Evolutionary conservation across 164 flowering plant genomes (phyloP), one percentile per base, ranked within the genome.

Genomic region (Litsea cubeba): DNA sequence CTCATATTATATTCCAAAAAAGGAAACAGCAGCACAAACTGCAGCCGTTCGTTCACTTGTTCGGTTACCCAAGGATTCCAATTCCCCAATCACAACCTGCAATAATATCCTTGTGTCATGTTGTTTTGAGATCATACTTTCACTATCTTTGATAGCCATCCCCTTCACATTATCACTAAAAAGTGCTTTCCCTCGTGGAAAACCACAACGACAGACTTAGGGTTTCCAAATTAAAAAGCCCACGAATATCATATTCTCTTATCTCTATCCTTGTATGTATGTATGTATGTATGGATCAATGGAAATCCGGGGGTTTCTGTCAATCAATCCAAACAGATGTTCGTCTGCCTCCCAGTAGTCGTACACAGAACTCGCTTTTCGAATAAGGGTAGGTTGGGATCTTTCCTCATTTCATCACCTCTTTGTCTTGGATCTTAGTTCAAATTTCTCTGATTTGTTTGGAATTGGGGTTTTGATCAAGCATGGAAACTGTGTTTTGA

Each of bases 251-350:
- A 54, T 20, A 3, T 54, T 20, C 20, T 17, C n/a, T 54, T 14
- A 54, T 15, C n/a, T 54, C 17, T 15, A 40, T 40, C 46, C 46
- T 17, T 15, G 60, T 14, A n/a, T n/a, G n/a, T n/a, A n/a, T n/a
- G n/a, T n/a, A 54, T 23, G 14, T 63, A 76, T 79, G 14, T 63
- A 76, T 79, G 81, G 79, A 79, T 76, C 79, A 65, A 20, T 79
- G 81, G 81, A 73, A 76, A 66, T 49, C 79, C 35, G 78, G 73
- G 54, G 79, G 70, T 18, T 76, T 76, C 50, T 74, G 81, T 60
- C 79, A 62, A 72, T 72, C 81, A 11, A 54, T 74, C 65, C 80
- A 62, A 68, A 68, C 72, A 46, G 76, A 73, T 73, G 60, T 17
- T 17, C 30, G 10, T 30, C 76, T 60, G 23, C 71, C 71, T 24